These are phyloP conservation scores for Tausonia pullulans DNA, from an alignment of 1,284 basidiomycete genomes.

Conservation along the genomic window DNA sequence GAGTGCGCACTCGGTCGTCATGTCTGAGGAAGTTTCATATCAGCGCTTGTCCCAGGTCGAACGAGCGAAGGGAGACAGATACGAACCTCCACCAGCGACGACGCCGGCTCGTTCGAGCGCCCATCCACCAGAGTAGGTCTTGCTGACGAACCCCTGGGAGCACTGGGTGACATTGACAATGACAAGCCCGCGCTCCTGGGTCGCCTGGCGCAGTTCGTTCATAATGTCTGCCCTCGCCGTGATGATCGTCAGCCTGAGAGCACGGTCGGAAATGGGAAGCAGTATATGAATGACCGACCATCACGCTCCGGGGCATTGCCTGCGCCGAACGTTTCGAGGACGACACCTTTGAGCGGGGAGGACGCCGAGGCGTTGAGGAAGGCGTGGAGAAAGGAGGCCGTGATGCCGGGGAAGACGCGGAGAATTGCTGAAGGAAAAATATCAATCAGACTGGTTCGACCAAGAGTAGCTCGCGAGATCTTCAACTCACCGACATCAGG, in stretches of 20 bases:
- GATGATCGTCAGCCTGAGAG: not conserved
- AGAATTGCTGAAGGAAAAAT: conserved; percentile 27
- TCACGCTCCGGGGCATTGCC: conserved; percentile 42
- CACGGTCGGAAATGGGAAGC: not conserved
- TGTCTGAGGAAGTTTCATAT: conserved; percentile 43
- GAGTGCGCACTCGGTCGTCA: conserved; percentile 90
- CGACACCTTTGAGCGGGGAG: conserved; percentile 50
- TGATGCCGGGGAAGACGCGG: conserved; percentile 67
- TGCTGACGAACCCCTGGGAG: conserved; percentile 42
- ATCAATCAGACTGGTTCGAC: not conserved
- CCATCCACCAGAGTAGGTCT: conserved; percentile 67
- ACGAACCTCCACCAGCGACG: conserved; percentile 47
- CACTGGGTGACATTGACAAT: conserved; percentile 89
- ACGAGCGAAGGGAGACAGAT: conserved; percentile 17
- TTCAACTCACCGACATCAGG: conserved; percentile 54
- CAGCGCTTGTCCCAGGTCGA: conserved; percentile 17
- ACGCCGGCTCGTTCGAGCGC: conserved; percentile 61
- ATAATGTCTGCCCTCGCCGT: not conserved
- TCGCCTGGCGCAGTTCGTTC: conserved; percentile 44
- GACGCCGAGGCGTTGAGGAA: conserved; percentile 21
- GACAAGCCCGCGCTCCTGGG: conserved; percentile 55
- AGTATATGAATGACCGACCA: conserved; percentile 26
- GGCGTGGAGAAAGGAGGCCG: conserved; percentile 23
- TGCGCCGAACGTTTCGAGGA: conserved; percentile 80
- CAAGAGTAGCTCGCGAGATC: not conserved